Base-by-base conservation (phyloP, 225 moss, liverwort and hornwort species). In the Polytrichum formosum region DNA sequence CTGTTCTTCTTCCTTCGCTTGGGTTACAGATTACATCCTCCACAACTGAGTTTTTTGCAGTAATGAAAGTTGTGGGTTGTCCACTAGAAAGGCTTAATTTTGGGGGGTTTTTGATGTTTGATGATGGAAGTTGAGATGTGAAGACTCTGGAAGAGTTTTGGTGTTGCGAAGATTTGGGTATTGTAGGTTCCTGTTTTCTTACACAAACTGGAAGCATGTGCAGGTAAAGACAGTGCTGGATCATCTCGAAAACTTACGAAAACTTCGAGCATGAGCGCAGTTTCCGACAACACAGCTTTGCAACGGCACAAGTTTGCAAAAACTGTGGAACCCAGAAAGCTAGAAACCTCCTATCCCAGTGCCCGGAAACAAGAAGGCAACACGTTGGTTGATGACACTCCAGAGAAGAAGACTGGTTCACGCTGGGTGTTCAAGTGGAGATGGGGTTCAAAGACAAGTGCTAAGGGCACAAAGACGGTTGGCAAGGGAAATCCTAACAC, bases 351-450 rank as follows among this genome's bases (percentile, higher is more conserved):
- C 8, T 55, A 28, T 30, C 59, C 65, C 35, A 69, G 23, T 53
- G 46, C 28, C 26, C 65, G 67, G 54, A 75, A 65, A 54, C 75
- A 79, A 26, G 74, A 56, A 65, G 75, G 65, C 23, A 75, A 65
- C 28, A 23, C 28, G 5, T 67, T 61, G 13, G 72, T 67, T 28
- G 77, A 80, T 55, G 10, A 13, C 46, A 28, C 21, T 72, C 37
- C 67, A 33, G 72, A 67, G 61, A 77, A 82, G 61, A 80, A 75
- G 28, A 73, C 27, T 28, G 64, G 71, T 55, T 64, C 75, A 27
- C 79, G 77, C 79, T 86, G 86, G 86, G 75, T 30, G 61, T 86
- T 86, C 54, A 86, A 82, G 61, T 86, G 86, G 86, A 86, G 77
- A 56, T 86, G 85, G 85, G 72, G 73, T 60, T 62, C 75, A 2